A percentile compares a stretch with the other conserved stretches of the same genome.
These are phyloP conservation scores for Solanum hybrid DNA, from an alignment of 305 asterid species.

Conservation along the genomic window DNA sequence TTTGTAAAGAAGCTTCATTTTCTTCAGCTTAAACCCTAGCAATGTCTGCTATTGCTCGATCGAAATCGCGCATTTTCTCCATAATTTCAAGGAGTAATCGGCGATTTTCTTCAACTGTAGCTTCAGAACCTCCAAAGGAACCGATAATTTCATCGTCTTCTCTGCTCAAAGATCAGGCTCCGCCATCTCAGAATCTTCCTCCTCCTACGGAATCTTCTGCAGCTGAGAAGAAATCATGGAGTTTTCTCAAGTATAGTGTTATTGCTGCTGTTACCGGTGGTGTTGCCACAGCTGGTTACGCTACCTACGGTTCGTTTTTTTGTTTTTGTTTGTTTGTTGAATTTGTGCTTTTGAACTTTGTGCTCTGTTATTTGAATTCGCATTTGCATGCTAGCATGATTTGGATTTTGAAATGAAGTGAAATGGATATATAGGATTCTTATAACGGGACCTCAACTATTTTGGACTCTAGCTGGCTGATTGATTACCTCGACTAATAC, in stretches of 20 bases:
- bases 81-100: constrained; percentile 25
- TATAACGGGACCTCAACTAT: not conserved
- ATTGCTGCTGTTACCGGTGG: constrained; percentile 56
- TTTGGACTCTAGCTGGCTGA: not conserved
- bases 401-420: not conserved
- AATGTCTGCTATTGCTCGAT: constrained; percentile 48
- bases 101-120: constrained; percentile 24
- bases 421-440: not conserved
- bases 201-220: constrained; percentile 33
- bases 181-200: constrained; percentile 20
- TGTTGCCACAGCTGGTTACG: constrained; percentile 63
- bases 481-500: not conserved
- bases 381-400: not conserved
- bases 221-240: constrained; percentile 42
- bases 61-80: constrained; percentile 35
- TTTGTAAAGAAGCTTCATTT: not conserved
- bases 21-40: constrained; percentile 21
- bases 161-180: constrained; percentile 21
- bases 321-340: not conserved
- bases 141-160: constrained; percentile 39
- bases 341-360: not conserved
- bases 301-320: constrained; percentile 48
- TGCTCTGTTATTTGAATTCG: not conserved
- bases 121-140: constrained; percentile 37
- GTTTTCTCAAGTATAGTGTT: constrained; percentile 52